Evolutionary conservation across 148 eudicot genomes (phyloP).

Genomic region (Silene latifolia): DNA sequence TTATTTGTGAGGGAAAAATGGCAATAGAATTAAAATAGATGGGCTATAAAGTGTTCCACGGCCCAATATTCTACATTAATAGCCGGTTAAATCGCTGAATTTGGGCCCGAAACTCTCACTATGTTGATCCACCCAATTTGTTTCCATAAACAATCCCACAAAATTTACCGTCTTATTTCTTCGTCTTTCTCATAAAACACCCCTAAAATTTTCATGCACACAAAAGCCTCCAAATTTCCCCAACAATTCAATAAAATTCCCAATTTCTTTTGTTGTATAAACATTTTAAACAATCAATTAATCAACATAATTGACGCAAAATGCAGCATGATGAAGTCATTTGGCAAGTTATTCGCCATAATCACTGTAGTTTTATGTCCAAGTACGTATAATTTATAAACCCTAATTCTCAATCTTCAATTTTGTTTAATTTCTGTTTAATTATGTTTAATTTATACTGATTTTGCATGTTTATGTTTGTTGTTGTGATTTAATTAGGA

Average conservation of each 20-base stretch:
- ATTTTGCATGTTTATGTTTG: not conserved
- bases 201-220: not conserved
- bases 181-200: not conserved
- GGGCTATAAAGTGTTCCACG: too few relatives aligned
- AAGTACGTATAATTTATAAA: slow-evolving; percentile 53
- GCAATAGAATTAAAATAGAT: too few relatives aligned
- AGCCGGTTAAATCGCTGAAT: too few relatives aligned
- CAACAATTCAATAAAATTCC: not conserved
- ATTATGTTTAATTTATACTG: not conserved
- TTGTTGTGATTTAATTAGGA: slow-evolving; percentile 34
- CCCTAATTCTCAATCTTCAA: not conserved
- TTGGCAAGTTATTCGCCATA: slow-evolving; percentile 93
- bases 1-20: too few relatives aligned
- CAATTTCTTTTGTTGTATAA: not conserved
- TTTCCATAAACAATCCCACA: too few relatives aligned
- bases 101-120: too few relatives aligned
- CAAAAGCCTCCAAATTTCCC: not conserved
- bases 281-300: not conserved
- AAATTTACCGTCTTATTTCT: too few relatives aligned
- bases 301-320: slow-evolving; percentile 10
- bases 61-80: too few relatives aligned
- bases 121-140: too few relatives aligned
- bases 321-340: slow-evolving; percentile 99
- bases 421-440: not conserved
- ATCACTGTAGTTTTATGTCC: slow-evolving; percentile 95